phyloP scores from a whole-genome alignment of 805 yeast genomes.

The Lachancea nothofagi region DNA sequence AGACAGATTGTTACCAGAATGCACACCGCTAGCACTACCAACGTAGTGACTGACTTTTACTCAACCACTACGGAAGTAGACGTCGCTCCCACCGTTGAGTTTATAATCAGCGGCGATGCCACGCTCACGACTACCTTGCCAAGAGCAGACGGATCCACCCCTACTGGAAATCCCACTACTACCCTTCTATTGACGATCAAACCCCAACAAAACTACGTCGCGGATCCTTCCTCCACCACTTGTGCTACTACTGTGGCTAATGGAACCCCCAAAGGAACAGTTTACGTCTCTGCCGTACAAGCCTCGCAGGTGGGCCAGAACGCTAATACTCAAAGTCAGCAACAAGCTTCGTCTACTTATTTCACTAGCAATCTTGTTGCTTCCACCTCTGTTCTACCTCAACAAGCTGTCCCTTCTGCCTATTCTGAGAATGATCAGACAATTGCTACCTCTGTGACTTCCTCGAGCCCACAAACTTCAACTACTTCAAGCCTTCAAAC shows the following conservation, averaged over 20 bases:
- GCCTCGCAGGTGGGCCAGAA: constrained; percentile 1
- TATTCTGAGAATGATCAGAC: constrained; percentile 16
- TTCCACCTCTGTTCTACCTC: constrained; percentile 10
- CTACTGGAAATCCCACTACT: constrained; percentile 34
- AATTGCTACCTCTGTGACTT: constrained; percentile 10
- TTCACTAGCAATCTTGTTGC: constrained; percentile 22
- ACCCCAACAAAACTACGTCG: constrained; percentile 5
- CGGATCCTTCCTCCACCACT: constrained; percentile 13
- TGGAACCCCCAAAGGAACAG: constrained; percentile 14
- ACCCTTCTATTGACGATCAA: constrained; percentile 22
- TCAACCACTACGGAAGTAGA: constrained; percentile 37
- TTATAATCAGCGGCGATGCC: constrained; percentile 34
- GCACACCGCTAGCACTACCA: constrained; percentile 51
- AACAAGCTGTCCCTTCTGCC: constrained; percentile 10
- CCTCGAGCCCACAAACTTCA: constrained; percentile 4
- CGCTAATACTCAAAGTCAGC: not conserved
- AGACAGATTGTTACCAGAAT: constrained; percentile 45
- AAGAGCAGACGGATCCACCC: constrained; percentile 31
- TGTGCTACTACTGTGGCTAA: constrained; percentile 12
- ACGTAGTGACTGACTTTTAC: constrained; percentile 39
- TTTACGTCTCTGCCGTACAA: constrained; percentile 11
- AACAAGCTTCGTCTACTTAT: constrained; percentile 12
- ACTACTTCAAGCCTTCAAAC: constrained; percentile 13
- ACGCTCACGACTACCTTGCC: constrained; percentile 35
- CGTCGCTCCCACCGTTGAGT: constrained; percentile 39